A percentile compares a stretch with the other conserved stretches of the same genome.
phyloP scores from a whole-genome alignment of 2,329 filamentous ascomycete genomes.

The Leptodontidium sp. region DNA sequence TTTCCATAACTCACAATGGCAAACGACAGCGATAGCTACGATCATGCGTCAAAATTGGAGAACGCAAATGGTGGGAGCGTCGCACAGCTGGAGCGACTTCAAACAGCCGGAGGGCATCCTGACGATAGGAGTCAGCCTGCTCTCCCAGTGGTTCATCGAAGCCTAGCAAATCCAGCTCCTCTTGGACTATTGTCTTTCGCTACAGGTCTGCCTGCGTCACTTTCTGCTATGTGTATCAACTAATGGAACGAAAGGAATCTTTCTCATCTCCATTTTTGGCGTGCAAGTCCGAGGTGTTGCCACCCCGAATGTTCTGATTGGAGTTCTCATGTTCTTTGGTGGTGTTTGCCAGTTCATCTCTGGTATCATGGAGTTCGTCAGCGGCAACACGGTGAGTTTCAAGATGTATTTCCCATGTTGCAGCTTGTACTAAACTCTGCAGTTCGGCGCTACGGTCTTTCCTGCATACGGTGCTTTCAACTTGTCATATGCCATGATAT shows the following conservation, averaged over 20 bases:
- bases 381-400: slow-evolving; percentile 21
- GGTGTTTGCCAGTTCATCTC: slow-evolving; percentile 40
- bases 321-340: slow-evolving; percentile 50
- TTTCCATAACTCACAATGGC: neutral
- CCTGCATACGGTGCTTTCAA: slow-evolving; percentile 52
- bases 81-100: slow-evolving; percentile 16
- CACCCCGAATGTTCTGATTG: slow-evolving; percentile 42
- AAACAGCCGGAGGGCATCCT: slow-evolving; percentile 23
- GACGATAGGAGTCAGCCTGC: slow-evolving; percentile 27
- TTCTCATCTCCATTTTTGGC: slow-evolving; percentile 24
- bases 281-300: slow-evolving; percentile 23
- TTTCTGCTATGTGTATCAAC: neutral
- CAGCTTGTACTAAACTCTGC: neutral
- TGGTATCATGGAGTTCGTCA: slow-evolving; percentile 30
- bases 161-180: slow-evolving; percentile 33
- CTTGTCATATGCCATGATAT: slow-evolving; percentile 51
- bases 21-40: neutral
- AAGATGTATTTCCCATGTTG: neutral
- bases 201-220: slow-evolving; percentile 39
- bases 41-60: slow-evolving; percentile 22
- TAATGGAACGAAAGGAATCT: slow-evolving; percentile 14
- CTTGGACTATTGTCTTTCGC: slow-evolving; percentile 51
- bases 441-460: slow-evolving; percentile 50
- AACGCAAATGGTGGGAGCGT: slow-evolving; percentile 17
- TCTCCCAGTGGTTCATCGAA: slow-evolving; percentile 44